These are phyloP conservation scores for Phytophthora chlamydospora DNA, from an alignment of 352 stramenopile species.

Conservation along the genomic window DNA sequence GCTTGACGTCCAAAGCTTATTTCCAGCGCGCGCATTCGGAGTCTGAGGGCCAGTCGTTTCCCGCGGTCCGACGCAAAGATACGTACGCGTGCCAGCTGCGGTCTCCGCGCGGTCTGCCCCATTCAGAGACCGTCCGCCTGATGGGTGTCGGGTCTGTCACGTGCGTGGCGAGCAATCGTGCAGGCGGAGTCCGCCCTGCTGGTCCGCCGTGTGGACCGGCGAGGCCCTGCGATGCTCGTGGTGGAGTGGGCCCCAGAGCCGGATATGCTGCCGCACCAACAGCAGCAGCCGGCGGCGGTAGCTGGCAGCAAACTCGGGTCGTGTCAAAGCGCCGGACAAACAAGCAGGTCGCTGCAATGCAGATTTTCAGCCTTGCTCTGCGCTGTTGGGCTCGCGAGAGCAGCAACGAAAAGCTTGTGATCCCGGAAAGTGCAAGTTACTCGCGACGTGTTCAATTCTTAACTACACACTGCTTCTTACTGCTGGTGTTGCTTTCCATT, in stretches of 20 bases:
- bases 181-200: constrained; percentile 3
- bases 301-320: too few relatives aligned
- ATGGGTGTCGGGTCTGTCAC: constrained; percentile 1
- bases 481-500: constrained; percentile 48
- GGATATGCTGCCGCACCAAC: too few relatives aligned
- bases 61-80: constrained; percentile 14
- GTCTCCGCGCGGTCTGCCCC: background rate
- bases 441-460: background rate
- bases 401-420: too few relatives aligned
- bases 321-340: too few relatives aligned
- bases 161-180: constrained; percentile 23
- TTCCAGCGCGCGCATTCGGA: too few relatives aligned
- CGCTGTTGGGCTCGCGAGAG: too few relatives aligned
- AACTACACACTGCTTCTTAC: constrained; percentile 44
- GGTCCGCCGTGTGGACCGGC: too few relatives aligned
- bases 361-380: too few relatives aligned
- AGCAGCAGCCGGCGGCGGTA: too few relatives aligned
- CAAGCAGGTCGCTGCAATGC: too few relatives aligned
- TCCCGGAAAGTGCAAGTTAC: too few relatives aligned
- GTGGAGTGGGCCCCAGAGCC: background rate
- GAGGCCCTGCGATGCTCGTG: constrained; percentile 8
- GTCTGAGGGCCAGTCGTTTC: constrained; percentile 13
- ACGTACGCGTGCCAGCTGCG: constrained; percentile 14
- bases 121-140: constrained; percentile 16
- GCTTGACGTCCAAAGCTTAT: too few relatives aligned